Conservation (phyloP, 306 rosid genomes). For the Trifolium fragiferum region DNA sequence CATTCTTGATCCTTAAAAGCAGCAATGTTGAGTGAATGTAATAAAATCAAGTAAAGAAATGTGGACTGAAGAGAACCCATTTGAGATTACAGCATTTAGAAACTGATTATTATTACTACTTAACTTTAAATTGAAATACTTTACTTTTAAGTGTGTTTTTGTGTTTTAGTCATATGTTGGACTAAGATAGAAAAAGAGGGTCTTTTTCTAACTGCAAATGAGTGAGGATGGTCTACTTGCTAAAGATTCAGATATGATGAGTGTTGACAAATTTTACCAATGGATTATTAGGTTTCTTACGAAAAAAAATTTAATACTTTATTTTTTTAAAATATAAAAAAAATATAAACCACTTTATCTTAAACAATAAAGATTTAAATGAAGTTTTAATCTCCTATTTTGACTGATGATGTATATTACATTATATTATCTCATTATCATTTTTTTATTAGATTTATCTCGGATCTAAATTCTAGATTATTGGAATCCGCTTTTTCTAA, state of each 20-base stretch:
- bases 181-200: constrained; percentile 40
- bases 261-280: constrained; percentile 46
- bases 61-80: constrained; percentile 72
- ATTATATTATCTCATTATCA: too few relatives aligned
- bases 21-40: constrained; percentile 45
- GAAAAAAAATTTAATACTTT: too few relatives aligned
- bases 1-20: constrained; percentile 63
- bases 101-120: constrained; percentile 40
- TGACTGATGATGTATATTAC: too few relatives aligned
- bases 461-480: too few relatives aligned
- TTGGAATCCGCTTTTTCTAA: too few relatives aligned
- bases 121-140: constrained; percentile 22
- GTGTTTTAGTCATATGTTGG: constrained; percentile 41
- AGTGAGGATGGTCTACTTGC: constrained; percentile 44
- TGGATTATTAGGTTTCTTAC: background rate
- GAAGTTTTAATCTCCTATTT: too few relatives aligned
- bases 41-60: constrained; percentile 60
- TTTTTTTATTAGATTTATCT: too few relatives aligned
- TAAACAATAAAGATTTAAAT: too few relatives aligned
- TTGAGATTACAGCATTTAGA: constrained; percentile 42
- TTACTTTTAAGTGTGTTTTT: constrained; percentile 19
- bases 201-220: constrained; percentile 36
- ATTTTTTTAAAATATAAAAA: too few relatives aligned
- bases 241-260: constrained; percentile 31
- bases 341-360: too few relatives aligned